These are phyloP conservation scores for Mortierella sp. DNA, from an alignment of 371 early-diverging fungal species.

Conservation along the genomic window DNA sequence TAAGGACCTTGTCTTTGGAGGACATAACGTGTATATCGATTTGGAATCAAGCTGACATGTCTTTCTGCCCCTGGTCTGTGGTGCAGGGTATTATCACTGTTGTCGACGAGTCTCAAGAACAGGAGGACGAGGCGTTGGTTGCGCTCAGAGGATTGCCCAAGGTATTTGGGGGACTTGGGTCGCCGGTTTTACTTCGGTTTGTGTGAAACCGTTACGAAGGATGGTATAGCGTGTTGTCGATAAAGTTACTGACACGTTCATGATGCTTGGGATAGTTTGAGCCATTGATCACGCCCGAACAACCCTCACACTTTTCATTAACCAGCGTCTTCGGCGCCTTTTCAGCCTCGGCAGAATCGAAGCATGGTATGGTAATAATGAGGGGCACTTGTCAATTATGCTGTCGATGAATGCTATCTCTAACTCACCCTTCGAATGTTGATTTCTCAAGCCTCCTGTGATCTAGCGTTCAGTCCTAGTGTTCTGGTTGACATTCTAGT, in stretches of 20 bases:
- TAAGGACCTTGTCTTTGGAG: too few relatives aligned
- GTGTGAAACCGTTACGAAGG: too few relatives aligned
- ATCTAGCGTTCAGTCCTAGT: slow-evolving; percentile 28
- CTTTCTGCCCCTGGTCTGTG: background rate
- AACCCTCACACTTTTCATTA: slow-evolving; percentile 33
- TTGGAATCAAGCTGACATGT: background rate
- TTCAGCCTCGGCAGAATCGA: slow-evolving; percentile 5
- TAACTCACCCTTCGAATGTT: too few relatives aligned
- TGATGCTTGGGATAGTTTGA: slow-evolving; percentile 46
- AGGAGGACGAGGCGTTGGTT: slow-evolving; percentile 36
- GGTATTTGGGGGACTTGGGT: too few relatives aligned
- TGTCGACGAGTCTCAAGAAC: slow-evolving; percentile 21
- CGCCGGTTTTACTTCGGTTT: too few relatives aligned
- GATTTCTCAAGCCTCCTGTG: slow-evolving; percentile 12
- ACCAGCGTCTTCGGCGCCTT: slow-evolving; percentile 41
- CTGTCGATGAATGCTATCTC: too few relatives aligned
- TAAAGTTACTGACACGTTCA: too few relatives aligned
- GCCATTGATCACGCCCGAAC: slow-evolving; percentile 28
- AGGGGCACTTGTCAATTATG: too few relatives aligned
- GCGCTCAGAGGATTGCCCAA: slow-evolving; percentile 29
- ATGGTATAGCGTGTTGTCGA: too few relatives aligned
- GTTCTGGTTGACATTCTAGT: slow-evolving; percentile 30
- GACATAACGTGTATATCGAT: too few relatives aligned
- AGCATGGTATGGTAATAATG: slow-evolving; percentile 13
- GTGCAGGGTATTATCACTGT: slow-evolving; percentile 42